Base-by-base conservation (phyloP, 768 basidiomycete species). In the Trametes elegans region DNA sequence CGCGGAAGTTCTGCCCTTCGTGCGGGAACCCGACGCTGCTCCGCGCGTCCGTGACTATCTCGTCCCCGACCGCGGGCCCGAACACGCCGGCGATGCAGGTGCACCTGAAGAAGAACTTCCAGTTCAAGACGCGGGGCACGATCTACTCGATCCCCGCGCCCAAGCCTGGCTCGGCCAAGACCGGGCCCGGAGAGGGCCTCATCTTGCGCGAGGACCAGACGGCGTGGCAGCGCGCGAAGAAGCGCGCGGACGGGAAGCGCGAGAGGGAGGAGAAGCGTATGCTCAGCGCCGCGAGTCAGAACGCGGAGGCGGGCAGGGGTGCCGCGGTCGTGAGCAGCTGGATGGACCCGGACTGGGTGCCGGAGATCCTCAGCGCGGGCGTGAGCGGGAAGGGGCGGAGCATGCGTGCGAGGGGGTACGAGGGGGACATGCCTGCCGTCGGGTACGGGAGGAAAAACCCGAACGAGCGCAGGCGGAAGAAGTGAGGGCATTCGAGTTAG, bases 261-360 rank as follows among this genome's bases (percentile, higher is more conserved):
- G 79, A 83, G 59, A 83, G 92, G 52, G 90, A 96, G 55, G 93
- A 95, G 68, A 80, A 79, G 60, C 80, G 78, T 65, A 77, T 96
- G 74, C 66, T 83, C 62, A 88, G 83, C 59, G 82, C 84, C 24
- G 74, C 77, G 24, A 72, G 71, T 32, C 39, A 48, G 47, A 76
- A 76, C 18, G 72, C 71, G 32, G 76, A 76, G 57, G 72, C 76
- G 49, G 77, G 78, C 45, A 77, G 75, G 19, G 78, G 76, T 18
- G 79, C 76, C 19, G 71, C 78, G 24, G 77, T 74, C 8, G 73
- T 87, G 34, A 86, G 87, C 50, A 88, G 83, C 66, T 97, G 93
- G 93, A 87, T 92, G 79, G 94, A 98, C 75, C 93, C 93, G 9
- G 94, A 98, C 73, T 94, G 92, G 92, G 73, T 90, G 49, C 92